A percentile compares a stretch with the other conserved stretches of the same genome.
Evolutionary conservation across 805 yeast species (phyloP).

Genomic region (Yamadazyma kitorensis): DNA sequence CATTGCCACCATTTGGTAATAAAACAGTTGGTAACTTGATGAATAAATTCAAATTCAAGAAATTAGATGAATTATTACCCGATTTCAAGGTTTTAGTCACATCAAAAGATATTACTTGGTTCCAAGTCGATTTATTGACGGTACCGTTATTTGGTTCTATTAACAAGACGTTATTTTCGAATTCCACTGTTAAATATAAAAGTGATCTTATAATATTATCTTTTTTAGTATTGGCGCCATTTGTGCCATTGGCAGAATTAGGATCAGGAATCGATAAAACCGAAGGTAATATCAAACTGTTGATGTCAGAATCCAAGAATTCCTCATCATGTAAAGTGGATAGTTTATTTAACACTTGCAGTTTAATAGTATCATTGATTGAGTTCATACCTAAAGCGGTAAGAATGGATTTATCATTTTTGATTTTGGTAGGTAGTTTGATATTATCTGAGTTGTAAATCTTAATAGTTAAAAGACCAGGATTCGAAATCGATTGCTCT

Average conservation of each 20-base stretch:
- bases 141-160: conserved; percentile 87
- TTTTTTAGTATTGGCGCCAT: no score
- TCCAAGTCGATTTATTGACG: conserved; percentile 75
- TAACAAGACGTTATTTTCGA: conserved; percentile 89
- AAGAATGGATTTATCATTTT: conserved; percentile 60
- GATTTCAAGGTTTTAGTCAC: conserved; percentile 43
- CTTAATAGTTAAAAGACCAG: conserved; percentile 77
- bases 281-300: conserved; percentile 47
- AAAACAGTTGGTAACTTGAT: conserved; percentile 71
- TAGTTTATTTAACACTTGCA: conserved; percentile 32
- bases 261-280: conserved; percentile 49
- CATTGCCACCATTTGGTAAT: conserved; percentile 40
- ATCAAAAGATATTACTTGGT: conserved; percentile 88
- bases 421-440: conserved; percentile 66
- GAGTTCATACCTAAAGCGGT: conserved; percentile 62
- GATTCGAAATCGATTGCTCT: no score
- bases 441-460: conserved; percentile 69
- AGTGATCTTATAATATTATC: conserved; percentile 59
- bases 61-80: conserved; percentile 35
- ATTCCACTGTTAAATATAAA: conserved; percentile 84
- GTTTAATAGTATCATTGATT: conserved; percentile 26
- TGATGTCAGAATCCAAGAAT: conserved; percentile 29
- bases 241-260: not conserved
- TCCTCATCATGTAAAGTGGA: conserved; percentile 17
- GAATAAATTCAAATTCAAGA: conserved; percentile 71